Evolutionary conservation across 2,329 filamentous ascomycete species (phyloP).

Genomic region (Fusarium musae): DNA sequence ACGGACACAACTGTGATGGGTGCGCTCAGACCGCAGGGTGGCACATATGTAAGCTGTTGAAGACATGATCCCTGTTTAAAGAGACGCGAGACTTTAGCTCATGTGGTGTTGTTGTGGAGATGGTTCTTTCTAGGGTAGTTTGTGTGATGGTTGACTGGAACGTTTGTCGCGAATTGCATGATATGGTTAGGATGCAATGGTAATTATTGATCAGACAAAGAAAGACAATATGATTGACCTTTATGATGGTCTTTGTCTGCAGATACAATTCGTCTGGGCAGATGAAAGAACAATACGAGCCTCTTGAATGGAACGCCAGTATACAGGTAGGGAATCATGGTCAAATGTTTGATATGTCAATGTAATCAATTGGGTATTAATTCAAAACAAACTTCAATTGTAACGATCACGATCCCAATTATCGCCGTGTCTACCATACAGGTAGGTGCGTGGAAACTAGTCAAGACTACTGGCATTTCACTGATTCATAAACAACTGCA

Average conservation of each 20-base stretch:
- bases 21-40: slow-evolving; percentile 22
- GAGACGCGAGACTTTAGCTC: not conserved
- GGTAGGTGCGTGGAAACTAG: slow-evolving; percentile 19
- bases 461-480: slow-evolving; percentile 34
- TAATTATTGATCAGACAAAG: not conserved
- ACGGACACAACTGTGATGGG: slow-evolving; percentile 6
- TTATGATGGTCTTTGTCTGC: not conserved
- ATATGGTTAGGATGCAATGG: not conserved
- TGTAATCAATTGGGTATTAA: not conserved
- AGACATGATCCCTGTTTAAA: slow-evolving; percentile 19
- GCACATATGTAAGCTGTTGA: slow-evolving; percentile 6
- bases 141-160: not conserved
- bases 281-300: too few relatives aligned
- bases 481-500: slow-evolving; percentile 20
- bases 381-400: not conserved
- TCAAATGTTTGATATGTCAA: not conserved
- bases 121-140: slow-evolving; percentile 9
- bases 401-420: slow-evolving; percentile 23
- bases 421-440: slow-evolving; percentile 23
- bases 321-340: fast-evolving
- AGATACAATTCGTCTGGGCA: too few relatives aligned
- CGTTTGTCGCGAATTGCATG: not conserved
- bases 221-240: not conserved
- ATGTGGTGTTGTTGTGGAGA: slow-evolving; percentile 7
- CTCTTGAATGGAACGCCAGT: not conserved